phyloP scores from a whole-genome alignment of 2,329 filamentous ascomycete genomes.

The Nigrograna mackinnonii region DNA sequence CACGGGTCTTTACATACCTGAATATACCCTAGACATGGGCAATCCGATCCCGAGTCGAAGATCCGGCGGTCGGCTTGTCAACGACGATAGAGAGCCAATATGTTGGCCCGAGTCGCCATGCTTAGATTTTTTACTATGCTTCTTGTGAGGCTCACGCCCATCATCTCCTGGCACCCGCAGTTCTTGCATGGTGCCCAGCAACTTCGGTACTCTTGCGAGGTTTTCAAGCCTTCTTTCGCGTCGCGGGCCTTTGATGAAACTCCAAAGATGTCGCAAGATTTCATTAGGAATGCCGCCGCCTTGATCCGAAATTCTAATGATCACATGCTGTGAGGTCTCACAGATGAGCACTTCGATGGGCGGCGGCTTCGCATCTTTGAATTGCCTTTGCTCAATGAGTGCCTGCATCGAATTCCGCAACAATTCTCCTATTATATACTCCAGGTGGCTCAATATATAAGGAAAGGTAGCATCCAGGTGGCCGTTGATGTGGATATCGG shows the following conservation, averaged over 20 bases:
- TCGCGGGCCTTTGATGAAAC: constrained; percentile 90
- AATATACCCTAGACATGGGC: constrained; percentile 91
- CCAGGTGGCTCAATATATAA: constrained; percentile 92
- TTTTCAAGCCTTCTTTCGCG: constrained; percentile 80
- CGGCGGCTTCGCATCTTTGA: constrained; percentile 59
- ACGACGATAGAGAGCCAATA: constrained; percentile 72
- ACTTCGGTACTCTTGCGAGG: constrained; percentile 80
- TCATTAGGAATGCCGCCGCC: constrained; percentile 89
- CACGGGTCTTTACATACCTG: constrained; percentile 41
- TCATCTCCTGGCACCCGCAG: constrained; percentile 54
- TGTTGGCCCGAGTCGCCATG: constrained; percentile 26
- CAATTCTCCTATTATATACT: constrained; percentile 96
- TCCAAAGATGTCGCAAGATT: constrained; percentile 89
- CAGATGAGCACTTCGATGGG: constrained; percentile 95
- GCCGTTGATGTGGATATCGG: constrained; percentile 80
- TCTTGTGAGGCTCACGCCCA: constrained; percentile 16
- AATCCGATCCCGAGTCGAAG: constrained; percentile 89
- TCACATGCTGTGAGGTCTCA: constrained; percentile 91
- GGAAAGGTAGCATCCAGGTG: constrained; percentile 91
- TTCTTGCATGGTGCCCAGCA: constrained; percentile 94
- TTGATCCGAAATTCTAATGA: constrained; percentile 93
- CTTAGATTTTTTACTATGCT: constrained; percentile 21
- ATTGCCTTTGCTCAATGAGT: constrained; percentile 73
- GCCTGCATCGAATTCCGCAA: constrained; percentile 94
- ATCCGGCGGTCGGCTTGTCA: constrained; percentile 83